Conservation (phyloP, 495 filamentous ascomycete genomes). For the Xylaria nigripes region DNA sequence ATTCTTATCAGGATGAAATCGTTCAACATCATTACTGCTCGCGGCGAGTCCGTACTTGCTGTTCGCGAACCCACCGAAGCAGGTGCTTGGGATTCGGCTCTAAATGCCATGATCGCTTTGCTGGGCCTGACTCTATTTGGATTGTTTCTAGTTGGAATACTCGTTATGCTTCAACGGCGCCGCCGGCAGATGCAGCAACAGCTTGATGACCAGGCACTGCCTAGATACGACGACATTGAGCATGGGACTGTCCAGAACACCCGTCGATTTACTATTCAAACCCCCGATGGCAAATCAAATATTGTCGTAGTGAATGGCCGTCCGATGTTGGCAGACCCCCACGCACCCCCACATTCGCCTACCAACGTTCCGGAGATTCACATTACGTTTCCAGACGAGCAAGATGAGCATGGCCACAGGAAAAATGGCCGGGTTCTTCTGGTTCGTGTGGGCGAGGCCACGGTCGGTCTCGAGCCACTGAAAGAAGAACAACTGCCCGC, state of each 20-base stretch:
- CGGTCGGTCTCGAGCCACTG: slow-evolving; percentile 79
- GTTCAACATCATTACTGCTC: slow-evolving; percentile 41
- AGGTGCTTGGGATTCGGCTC: slow-evolving; percentile 40
- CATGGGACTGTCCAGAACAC: slow-evolving; percentile 44
- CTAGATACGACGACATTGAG: slow-evolving; percentile 46
- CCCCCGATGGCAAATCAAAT: slow-evolving; percentile 63
- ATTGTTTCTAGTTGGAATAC: slow-evolving; percentile 54
- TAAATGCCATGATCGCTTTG: slow-evolving; percentile 71
- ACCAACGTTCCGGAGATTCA: slow-evolving; percentile 82
- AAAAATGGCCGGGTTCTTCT: slow-evolving; percentile 86
- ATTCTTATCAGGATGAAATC: slow-evolving; percentile 38
- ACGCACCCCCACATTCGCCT: slow-evolving; percentile 69
- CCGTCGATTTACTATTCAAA: slow-evolving; percentile 41
- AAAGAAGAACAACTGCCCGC: slow-evolving; percentile 74
- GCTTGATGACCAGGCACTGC: slow-evolving; percentile 49
- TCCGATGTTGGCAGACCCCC: slow-evolving; percentile 64
- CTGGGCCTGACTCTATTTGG: slow-evolving; percentile 65
- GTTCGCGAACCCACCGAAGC: slow-evolving; percentile 34
- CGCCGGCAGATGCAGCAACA: slow-evolving; percentile 26
- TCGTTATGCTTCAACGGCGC: slow-evolving; percentile 61
- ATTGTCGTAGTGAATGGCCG: slow-evolving; percentile 63
- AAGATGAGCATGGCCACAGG: slow-evolving; percentile 75
- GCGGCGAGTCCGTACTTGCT: slow-evolving; percentile 21
- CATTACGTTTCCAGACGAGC: slow-evolving; percentile 96
- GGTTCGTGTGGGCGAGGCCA: slow-evolving; percentile 80